phyloP scores from a whole-genome alignment of 305 asterid species.

The Fraxinus angustifolia region DNA sequence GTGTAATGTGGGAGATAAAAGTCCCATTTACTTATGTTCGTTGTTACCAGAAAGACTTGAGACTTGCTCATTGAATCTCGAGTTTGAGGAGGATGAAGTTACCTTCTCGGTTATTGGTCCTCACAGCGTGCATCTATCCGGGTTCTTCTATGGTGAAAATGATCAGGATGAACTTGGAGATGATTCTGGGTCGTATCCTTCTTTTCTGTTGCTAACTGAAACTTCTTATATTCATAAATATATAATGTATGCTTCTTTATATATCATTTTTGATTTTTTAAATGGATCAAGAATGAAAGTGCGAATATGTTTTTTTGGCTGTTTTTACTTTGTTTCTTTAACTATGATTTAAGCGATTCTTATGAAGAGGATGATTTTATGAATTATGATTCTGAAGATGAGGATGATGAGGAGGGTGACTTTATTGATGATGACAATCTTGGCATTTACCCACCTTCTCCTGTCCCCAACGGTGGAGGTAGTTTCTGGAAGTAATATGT shows the following conservation, averaged over 20 bases:
- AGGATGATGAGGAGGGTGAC: conserved; percentile 42
- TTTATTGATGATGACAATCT: conserved; percentile 47
- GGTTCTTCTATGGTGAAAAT: conserved; percentile 62
- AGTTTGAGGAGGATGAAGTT: conserved; percentile 79
- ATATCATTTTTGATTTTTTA: background rate
- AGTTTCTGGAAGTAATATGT: conserved; percentile 5
- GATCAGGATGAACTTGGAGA: conserved; percentile 35
- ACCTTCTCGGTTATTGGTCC: conserved; percentile 65
- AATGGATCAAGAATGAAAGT: background rate
- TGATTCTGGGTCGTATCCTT: conserved; percentile 64
- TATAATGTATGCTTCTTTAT: background rate
- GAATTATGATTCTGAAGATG: conserved; percentile 49
- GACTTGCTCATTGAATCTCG: conserved; percentile 67
- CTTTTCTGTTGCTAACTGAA: conserved; percentile 1
- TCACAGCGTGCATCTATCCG: conserved; percentile 71
- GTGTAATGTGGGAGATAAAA: conserved; percentile 70
- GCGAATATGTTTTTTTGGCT: background rate
- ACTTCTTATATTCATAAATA: background rate
- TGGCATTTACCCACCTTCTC: conserved; percentile 40
- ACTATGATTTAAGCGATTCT: conserved; percentile 42
- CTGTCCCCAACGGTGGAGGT: conserved; percentile 73
- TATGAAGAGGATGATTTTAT: conserved; percentile 40
- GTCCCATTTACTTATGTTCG: conserved; percentile 66
- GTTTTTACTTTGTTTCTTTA: conserved; percentile 21
- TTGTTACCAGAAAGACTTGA: conserved; percentile 69